A percentile compares a stretch with the other conserved stretches of the same genome.
Evolutionary conservation across 495 filamentous ascomycete species (phyloP).

Genomic region (Penicillium egyptiacum): DNA sequence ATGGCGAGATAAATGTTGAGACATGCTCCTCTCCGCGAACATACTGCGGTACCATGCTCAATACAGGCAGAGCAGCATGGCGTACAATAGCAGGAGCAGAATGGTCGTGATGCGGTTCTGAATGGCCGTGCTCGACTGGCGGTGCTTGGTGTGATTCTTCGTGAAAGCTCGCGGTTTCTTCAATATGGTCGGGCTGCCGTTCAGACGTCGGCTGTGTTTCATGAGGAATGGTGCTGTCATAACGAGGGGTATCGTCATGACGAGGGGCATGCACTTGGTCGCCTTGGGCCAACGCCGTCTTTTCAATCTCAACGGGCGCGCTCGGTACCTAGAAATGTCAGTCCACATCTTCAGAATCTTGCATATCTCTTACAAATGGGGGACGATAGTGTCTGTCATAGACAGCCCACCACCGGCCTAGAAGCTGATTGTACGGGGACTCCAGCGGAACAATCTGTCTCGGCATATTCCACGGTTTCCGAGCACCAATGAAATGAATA

Average conservation of each 20-base stretch:
- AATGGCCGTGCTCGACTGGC: not conserved
- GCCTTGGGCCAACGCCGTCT: not conserved
- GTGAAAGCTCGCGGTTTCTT: constrained; percentile 1
- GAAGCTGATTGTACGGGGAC: constrained; percentile 76
- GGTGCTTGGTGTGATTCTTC: constrained; percentile 4
- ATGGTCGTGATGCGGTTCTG: not conserved
- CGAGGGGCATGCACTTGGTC: not conserved
- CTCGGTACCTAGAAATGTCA: constrained; percentile 22
- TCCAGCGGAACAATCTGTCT: constrained; percentile 55
- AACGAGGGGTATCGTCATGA: not conserved
- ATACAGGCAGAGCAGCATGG: constrained; percentile 17
- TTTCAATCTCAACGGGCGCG: not conserved
- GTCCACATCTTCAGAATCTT: not conserved
- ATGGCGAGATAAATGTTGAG: constrained; percentile 34
- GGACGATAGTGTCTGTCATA: constrained; percentile 80
- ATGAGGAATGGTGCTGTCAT: not conserved
- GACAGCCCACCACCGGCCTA: constrained; percentile 85
- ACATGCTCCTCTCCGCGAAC: constrained; percentile 49
- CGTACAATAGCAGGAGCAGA: not conserved
- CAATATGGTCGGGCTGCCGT: constrained; percentile 13
- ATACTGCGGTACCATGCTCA: constrained; percentile 46
- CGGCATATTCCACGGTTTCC: constrained; percentile 85
- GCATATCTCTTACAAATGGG: constrained; percentile 25
- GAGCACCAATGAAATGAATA: constrained; percentile 88
- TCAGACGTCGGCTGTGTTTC: constrained; percentile 1